A percentile compares a stretch with the other conserved stretches of the same genome.
Evolutionary conservation across 2,329 filamentous ascomycete genomes (phyloP).

Genomic region (Leptosphaerulina australis): DNA sequence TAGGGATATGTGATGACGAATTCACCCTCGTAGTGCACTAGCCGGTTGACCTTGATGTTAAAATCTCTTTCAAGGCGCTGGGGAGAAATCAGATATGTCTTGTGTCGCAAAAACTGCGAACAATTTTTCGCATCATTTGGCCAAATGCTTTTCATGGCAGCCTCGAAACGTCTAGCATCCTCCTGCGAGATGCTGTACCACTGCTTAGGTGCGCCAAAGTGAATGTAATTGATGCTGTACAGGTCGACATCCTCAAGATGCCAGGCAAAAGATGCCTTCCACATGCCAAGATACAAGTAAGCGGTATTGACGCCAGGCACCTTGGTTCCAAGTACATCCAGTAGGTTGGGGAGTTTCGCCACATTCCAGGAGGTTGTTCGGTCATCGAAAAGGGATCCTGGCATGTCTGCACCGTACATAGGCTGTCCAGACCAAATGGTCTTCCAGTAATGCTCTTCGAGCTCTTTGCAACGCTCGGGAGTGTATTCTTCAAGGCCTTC

Average conservation of each 20-base stretch:
- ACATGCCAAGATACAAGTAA: slow-evolving; percentile 98
- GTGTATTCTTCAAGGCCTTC: slow-evolving; percentile 85
- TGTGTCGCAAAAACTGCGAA: slow-evolving; percentile 94
- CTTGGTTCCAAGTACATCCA: slow-evolving; percentile 93
- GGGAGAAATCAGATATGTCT: slow-evolving; percentile 95
- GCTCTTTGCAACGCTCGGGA: slow-evolving; percentile 87
- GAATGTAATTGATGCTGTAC: slow-evolving; percentile 99
- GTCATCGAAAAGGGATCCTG: slow-evolving; percentile 92
- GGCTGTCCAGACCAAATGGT: slow-evolving; percentile 93
- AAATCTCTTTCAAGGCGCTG: slow-evolving; percentile 84
- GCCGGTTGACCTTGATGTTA: slow-evolving; percentile 93
- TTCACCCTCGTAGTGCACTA: slow-evolving; percentile 94
- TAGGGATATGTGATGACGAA: slow-evolving; percentile 99
- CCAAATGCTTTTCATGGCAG: slow-evolving; percentile 95
- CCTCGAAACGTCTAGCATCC: slow-evolving; percentile 89
- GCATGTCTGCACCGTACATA: slow-evolving; percentile 95
- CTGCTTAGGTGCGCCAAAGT: slow-evolving; percentile 97
- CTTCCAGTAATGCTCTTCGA: slow-evolving; percentile 97
- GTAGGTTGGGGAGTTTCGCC: slow-evolving; percentile 88
- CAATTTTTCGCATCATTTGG: slow-evolving; percentile 93
- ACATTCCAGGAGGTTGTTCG: slow-evolving; percentile 87
- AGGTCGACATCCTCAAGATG: slow-evolving; percentile 98
- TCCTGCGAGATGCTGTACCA: slow-evolving; percentile 99
- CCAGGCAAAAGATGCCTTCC: slow-evolving; percentile 99
- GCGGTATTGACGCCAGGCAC: slow-evolving; percentile 98